A percentile compares a stretch with the other conserved stretches of the same genome.
phyloP scores from a whole-genome alignment of 306 rosid species.

The Quercus alba region DNA sequence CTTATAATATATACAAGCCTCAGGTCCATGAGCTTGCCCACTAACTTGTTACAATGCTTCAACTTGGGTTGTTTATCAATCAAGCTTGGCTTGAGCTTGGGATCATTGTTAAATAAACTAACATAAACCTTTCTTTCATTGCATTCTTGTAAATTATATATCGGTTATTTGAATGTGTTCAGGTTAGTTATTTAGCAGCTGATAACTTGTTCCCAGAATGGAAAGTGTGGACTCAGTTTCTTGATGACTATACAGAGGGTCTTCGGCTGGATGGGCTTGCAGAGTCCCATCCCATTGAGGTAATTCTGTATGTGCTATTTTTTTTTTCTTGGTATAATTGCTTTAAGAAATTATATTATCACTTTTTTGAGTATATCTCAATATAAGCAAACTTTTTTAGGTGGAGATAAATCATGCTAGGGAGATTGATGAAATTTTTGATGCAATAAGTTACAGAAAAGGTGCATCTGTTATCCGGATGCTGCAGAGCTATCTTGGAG shows the following conservation, averaged over 20 bases:
- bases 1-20: too few species aligned
- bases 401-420: slow-evolving; percentile 86
- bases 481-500: slow-evolving; percentile 97
- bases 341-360: not conserved
- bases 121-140: not conserved
- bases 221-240: slow-evolving; percentile 96
- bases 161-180: slow-evolving; percentile 8
- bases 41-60: too few species aligned
- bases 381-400: slow-evolving; percentile 37
- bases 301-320: slow-evolving; percentile 17
- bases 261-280: slow-evolving; percentile 86
- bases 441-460: slow-evolving; percentile 89
- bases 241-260: slow-evolving; percentile 63
- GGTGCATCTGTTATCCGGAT: slow-evolving; percentile 94
- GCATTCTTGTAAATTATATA: not conserved
- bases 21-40: too few species aligned
- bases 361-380: not conserved
- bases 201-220: slow-evolving; percentile 91
- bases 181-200: slow-evolving; percentile 91
- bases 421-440: slow-evolving; percentile 92
- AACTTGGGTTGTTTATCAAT: too few species aligned
- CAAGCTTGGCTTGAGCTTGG: too few species aligned
- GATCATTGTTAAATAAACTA: too few species aligned
- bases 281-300: slow-evolving; percentile 97
- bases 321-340: slow-evolving; percentile 2